Conservation (phyloP, 1,284 basidiomycete species). For the Cryptococcus sp. region DNA sequence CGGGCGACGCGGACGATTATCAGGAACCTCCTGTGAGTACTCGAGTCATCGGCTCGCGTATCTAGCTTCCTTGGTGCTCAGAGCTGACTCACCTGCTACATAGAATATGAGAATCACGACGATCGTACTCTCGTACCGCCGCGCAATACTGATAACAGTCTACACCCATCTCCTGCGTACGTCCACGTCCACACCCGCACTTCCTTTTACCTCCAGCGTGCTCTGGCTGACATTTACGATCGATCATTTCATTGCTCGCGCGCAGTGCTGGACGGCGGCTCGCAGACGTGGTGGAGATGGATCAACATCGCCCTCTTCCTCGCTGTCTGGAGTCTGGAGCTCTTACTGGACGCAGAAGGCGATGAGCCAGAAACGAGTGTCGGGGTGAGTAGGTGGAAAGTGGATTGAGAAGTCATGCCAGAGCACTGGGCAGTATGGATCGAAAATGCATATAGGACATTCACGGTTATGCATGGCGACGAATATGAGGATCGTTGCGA, state of each 20-base stretch:
- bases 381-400: conserved; percentile 41
- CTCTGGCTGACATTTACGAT: neutral
- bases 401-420: conserved; percentile 32
- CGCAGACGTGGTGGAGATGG: conserved; percentile 55
- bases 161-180: conserved; percentile 54
- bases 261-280: conserved; percentile 52
- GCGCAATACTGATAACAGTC: conserved; percentile 53
- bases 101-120: conserved; percentile 53
- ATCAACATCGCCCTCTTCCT: conserved; percentile 53
- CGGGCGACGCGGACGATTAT: conserved; percentile 21
- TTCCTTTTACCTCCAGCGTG: neutral
- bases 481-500: no score
- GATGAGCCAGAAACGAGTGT: conserved; percentile 48
- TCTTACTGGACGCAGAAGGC: conserved; percentile 50
- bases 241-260: neutral
- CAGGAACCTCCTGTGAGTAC: conserved; percentile 47
- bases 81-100: neutral
- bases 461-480: neutral
- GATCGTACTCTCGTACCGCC: conserved; percentile 50
- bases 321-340: conserved; percentile 52
- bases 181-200: conserved; percentile 16
- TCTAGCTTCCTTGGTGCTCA: neutral
- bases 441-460: neutral
- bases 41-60: neutral
- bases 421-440: neutral